Evolutionary conservation across 768 basidiomycete species (phyloP), one percentile per base, ranked within the genome.

Genomic region (Asterophora lycoperdoides): DNA sequence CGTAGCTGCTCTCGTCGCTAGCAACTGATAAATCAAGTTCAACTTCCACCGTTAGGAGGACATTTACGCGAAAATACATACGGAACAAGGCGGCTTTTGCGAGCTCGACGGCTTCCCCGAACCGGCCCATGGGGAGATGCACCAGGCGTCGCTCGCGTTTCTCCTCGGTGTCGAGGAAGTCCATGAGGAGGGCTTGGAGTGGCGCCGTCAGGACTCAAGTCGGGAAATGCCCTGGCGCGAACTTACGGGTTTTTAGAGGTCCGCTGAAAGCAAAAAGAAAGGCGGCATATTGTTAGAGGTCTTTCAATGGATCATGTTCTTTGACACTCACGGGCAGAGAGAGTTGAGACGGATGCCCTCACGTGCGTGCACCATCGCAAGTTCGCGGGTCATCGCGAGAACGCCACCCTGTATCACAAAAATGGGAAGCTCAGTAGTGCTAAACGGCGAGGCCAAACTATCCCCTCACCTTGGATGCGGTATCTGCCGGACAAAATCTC

Each of bases 261-360:
- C 95, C 95, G 26, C 93, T 95, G 62, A 19, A 51, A 49, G 46
- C 43, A 32, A 48, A 51, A 49, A 46, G 43, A 32, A 48, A 36
- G 46, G 36, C 29, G 37, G 34, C 49, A 42, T 23, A 23, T 23
- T 23, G 23, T 52, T 46, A 59, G 50, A 41, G 28, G 19, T 37
- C 18, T 17, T 45, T 36, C 43, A 19, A 46, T 13, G 20, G 38
- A 50, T 37, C 11, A n/a, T 14, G 23, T 19, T 19, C 19, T 2
- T 34, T 20, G 17, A 26, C 14, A 74, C 89, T 63, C 69, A 93
- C 89, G 94, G 96, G 79, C 94, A 97, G 51, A 99, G 79, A 9
- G 93, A 84, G 70, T 99, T 99, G 67, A 97, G 58, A 23, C 96
- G 85, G 61, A 99, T 97, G 41, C 95, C 95, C 74, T 99, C 96